Base-by-base conservation (phyloP, 768 basidiomycete species). In the Suillus clintonianus region DNA sequence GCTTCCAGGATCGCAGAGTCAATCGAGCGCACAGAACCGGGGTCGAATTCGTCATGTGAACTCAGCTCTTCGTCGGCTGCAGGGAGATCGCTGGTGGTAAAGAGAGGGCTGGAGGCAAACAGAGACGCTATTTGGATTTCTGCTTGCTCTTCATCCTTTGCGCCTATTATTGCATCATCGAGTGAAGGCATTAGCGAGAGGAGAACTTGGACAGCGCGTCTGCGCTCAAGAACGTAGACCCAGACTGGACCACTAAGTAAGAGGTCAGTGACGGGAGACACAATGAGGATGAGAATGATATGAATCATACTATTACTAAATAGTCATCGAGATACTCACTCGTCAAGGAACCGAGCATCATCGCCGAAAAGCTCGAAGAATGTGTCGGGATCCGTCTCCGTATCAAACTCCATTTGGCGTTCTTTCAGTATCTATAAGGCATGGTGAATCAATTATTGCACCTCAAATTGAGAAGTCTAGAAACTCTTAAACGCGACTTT, bases 221-320 rank as follows among this genome's bases (percentile, higher is more conserved):
- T 82, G 42, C 92, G 86, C 72, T 94, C 93, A 65, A 95, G 88
- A 43, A 95, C 89, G 74, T 94, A 95, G 24, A 95, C 91, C 90
- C 93, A 94, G n/a, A 93, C 90, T 22, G 92, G 89, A 62, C 91
- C 91, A 65, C 92, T 94, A 65, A 60, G 27, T 64, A 36, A 39
- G 36, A n/a, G 9, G 9, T 54, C 41, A 59, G 45, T 64, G 62
- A 63, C 56, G 62, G 58, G 32, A 24, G 55, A 41, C 24, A 41
- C 22, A 15, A 59, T 34, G 15, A 17, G 27, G 30, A 30, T 10
- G 30, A 7, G 3, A 3, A 1, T 5, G 39, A 17, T 2, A 17
- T 57, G 55, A 39, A 56, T 27, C 5, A 56, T 19, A 24, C 27
- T 17, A 30, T 51, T 30, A 51, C 42, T 54, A 41, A 7, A 47